Percentiles rank a stretch among this genome's conserved stretches.
Conservation (phyloP, 768 basidiomycete genomes). For the Tephrocybe sp. region DNA sequence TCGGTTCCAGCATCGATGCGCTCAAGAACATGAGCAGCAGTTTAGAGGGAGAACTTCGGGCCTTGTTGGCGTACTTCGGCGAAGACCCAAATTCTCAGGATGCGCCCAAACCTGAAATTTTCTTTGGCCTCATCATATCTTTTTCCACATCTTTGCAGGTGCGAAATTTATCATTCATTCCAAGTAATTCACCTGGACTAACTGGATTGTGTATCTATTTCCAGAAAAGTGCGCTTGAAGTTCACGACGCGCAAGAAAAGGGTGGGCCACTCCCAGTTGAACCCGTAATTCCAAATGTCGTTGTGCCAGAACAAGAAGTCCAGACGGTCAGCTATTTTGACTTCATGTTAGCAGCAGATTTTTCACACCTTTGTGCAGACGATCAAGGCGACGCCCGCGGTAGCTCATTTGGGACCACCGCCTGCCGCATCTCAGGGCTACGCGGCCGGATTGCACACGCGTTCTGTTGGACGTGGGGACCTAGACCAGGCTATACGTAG, state of each 20-base stretch:
- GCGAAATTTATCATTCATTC: slow-evolving; percentile 3
- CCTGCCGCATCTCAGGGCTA: slow-evolving; percentile 38
- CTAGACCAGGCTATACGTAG: slow-evolving; percentile 85
- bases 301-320: slow-evolving; percentile 18
- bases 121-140: slow-evolving; percentile 74
- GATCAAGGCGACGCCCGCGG: slow-evolving; percentile 34
- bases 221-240: slow-evolving; percentile 72
- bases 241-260: slow-evolving; percentile 51
- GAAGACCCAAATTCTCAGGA: slow-evolving; percentile 67
- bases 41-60: slow-evolving; percentile 60
- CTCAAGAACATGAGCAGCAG: slow-evolving; percentile 58
- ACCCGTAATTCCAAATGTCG: slow-evolving; percentile 18
- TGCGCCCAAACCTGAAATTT: slow-evolving; percentile 74
- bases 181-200: too few species aligned
- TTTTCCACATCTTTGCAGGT: slow-evolving; percentile 78
- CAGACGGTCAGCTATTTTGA: slow-evolving; percentile 19
- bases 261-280: slow-evolving; percentile 19
- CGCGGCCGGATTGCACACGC: slow-evolving; percentile 41
- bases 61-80: slow-evolving; percentile 72
- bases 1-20: slow-evolving; percentile 56
- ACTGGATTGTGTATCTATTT: too few species aligned
- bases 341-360: not conserved
- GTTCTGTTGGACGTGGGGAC: slow-evolving; percentile 72
- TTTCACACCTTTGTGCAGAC: slow-evolving; percentile 23
- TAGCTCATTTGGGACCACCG: slow-evolving; percentile 27